Evolutionary conservation across 352 stramenopile species (phyloP), one percentile per base, ranked within the genome.

Genomic region (Phytophthora hibernalis): DNA sequence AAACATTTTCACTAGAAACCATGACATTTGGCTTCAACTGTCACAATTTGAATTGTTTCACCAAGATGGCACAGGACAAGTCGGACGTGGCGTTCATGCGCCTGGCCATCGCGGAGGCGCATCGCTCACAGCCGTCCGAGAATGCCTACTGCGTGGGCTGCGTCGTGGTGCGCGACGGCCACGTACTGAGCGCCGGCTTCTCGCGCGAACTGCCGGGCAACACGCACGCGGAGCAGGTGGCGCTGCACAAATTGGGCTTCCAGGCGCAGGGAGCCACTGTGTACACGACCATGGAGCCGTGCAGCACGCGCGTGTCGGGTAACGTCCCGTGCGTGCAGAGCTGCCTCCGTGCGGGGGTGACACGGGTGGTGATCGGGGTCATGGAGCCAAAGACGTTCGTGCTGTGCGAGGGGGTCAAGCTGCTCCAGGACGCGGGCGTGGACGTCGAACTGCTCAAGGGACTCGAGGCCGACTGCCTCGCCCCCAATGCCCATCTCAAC

Each of bases 281-380:
- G 24, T 97, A 95, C 75, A 95, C 88, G 21, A 96, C 88, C 11
- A 97, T 97, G 90, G 90, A 97, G 82, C 88, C 90, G 3, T 97
- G 90, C 70, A 95, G 85, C 74, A 77, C 65, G 62, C 79, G 90
- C n/a, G 72, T 95, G n/a, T 96, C 88, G 10, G 89, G 87, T 1
- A 96, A 96, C 48, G 78, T 79, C 35, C 80, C 88, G 13, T 97
- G 90, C 61, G 90, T 95, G 9, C 76, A 91, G 55, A 92, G 76
- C 49, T 95, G 89, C 30, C 79, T 96, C 48, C 83, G 77, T 8
- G 87, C 86, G 9, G 68, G 75, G 13, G 82, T 96, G 10, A 28
- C 48, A 11, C 81, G 89, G 53, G 85, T 97, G 22, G 85, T 97
- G 9, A 77, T 97, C 18, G 90, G 89, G 52, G 86, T 91, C 31